Conservation (phyloP, 768 basidiomycete species). For the Lactifluus echinatus region DNA sequence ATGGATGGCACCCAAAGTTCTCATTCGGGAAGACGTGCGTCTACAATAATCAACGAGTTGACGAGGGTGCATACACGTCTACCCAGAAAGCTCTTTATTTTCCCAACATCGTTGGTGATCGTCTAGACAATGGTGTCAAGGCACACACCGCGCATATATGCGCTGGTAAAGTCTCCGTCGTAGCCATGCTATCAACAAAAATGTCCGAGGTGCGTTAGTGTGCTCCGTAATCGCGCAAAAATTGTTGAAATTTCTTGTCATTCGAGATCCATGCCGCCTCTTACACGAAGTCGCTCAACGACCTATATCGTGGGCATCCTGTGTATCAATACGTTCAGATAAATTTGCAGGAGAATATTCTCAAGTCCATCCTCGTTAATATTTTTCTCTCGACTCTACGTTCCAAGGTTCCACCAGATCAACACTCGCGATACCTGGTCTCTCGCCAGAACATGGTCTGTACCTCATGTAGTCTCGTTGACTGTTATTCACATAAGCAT, state of each 20-base stretch:
- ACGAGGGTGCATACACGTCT: not conserved
- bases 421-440: conserved; percentile 68
- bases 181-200: conserved; percentile 76
- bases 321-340: conserved; percentile 72
- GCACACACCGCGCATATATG: conserved; percentile 75
- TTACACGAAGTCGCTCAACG: conserved; percentile 52
- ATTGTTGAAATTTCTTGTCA: not conserved
- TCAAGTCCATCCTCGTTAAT: conserved; percentile 85
- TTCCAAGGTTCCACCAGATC: conserved; percentile 47
- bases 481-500: not conserved
- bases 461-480: conserved; percentile 7
- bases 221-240: not conserved
- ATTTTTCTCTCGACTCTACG: conserved; percentile 75
- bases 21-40: conserved; percentile 87
- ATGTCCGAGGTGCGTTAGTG: conserved; percentile 67
- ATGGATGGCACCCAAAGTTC: conserved; percentile 83
- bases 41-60: not conserved
- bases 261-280: conserved; percentile 70
- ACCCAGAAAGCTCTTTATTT: conserved; percentile 84
- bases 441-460: conserved; percentile 74
- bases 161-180: conserved; percentile 64
- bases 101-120: conserved; percentile 73
- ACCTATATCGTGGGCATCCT: conserved; percentile 43
- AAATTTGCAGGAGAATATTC: conserved; percentile 89
- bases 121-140: conserved; percentile 44